Evolutionary conservation across 805 yeast species (phyloP), one percentile per base, ranked within the genome.

Genomic region (Candida ovalis): DNA sequence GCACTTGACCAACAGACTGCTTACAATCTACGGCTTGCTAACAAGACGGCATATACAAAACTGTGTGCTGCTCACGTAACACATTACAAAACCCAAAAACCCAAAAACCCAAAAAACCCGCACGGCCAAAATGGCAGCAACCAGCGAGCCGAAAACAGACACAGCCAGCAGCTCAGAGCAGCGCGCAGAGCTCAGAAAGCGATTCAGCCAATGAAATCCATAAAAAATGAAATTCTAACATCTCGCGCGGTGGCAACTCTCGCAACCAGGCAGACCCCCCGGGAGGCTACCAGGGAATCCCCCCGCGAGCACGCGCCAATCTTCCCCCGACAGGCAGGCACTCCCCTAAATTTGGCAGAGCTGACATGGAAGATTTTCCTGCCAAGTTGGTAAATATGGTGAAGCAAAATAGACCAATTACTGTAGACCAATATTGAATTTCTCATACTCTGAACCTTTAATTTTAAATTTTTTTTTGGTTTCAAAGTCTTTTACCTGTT

Each of bases 151-250:
- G n/a, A n/a, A n/a, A n/a, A n/a, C n/a, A n/a, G n/a, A n/a, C n/a
- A n/a, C n/a, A n/a, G n/a, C n/a, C n/a, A n/a, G n/a, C n/a, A n/a
- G 32, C 8, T 10, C 4, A 17, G 9, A 17, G 38, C 38, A 5
- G 38, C 19, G 9, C 12, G 19, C 38, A 5, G 7, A n/a, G n/a
- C n/a, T n/a, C n/a, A n/a, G n/a, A n/a, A n/a, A n/a, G n/a, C n/a
- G n/a, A 21, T 42, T 47, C 58, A 58, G 55, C 63, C 63, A 60
- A 60, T 60, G 42, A 57, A 44, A 54, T 23, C 37, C 30, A 38
- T 40, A 50, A 58, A 56, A 56, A 56, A 52, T 59, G 61, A 48
- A 55, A 51, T 57, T 52, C 47, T 48, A 41, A 51, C 27, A 9
- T 24, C 18, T 7, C 13, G 10, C 19, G 18, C 28, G 5, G 22